Base-by-base conservation (phyloP, 768 basidiomycete species). In the Sporobolomyces phaffii region DNA sequence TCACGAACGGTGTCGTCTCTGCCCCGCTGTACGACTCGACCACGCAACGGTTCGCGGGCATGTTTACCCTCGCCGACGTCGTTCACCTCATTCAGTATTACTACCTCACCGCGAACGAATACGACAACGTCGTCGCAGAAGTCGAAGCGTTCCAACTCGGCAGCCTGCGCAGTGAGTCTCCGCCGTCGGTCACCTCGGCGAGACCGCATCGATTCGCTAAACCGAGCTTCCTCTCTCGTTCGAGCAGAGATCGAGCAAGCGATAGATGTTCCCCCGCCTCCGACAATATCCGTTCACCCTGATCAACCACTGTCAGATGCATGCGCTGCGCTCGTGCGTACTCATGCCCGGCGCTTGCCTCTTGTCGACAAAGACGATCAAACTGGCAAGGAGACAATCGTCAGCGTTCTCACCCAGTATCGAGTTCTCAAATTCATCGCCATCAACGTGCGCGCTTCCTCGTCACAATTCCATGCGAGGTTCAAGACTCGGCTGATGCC, bases 71-170 rank as follows among this genome's bases (percentile, higher is more conserved):
- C n/a, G 84, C 91, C 63, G 96, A 99, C 78, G 92, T 99, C 77
- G 97, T 99, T 64, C 96, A 99, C 77, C 85, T 99, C 71, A 98
- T 99, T 72, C 96, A 99, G 75, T 96, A 93, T 80, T 99, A 97
- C 78, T 96, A 97, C 78, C 85, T 87, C 51, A 90, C 87, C 17
- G 80, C 83, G 3, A 86, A 88, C 36, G 86, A 86, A 41, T 88
- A 85, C 77, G 91, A 91, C 73, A 85, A 84, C 58, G 93, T 91
- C 8, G 84, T 87, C 0, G 84, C 86, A 15, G 92, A 98, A 73
- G 94, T 98, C 5, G 94, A 98, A 76, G 87, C 85, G 0, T 91
- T 99, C 77, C 84, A 89, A 36, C 81, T 99, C 34, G 89, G 93
- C 76, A 85, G 86, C 53, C 79, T 99, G 65, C 81, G 96, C 84